Percentiles rank a stretch among this genome's conserved stretches.
phyloP scores from a whole-genome alignment of 352 stramenopile genomes.

The Thalassiosira ordinaria region DNA sequence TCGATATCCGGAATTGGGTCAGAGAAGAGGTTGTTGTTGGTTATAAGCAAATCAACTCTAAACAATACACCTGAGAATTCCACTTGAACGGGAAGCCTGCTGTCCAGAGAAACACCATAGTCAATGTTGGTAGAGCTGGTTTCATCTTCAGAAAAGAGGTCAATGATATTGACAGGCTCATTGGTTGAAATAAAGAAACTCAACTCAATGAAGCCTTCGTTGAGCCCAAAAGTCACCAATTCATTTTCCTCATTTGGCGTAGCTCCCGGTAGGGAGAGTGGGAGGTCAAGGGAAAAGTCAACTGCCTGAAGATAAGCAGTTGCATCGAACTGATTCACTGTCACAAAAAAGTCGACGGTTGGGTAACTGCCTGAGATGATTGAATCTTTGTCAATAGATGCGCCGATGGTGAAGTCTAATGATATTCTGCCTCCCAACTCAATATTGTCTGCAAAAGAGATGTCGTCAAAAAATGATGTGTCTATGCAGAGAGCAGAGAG shows the following conservation, averaged over 20 bases:
- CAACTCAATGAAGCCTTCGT: constrained; percentile 12
- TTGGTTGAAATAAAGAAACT: background rate
- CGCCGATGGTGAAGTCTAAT: constrained; percentile 43
- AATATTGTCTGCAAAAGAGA: constrained; percentile 19
- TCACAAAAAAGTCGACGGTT: constrained; percentile 23
- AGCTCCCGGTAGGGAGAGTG: constrained; percentile 19
- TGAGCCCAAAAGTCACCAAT: constrained; percentile 9
- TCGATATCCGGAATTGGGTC: background rate
- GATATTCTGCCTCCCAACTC: constrained; percentile 30
- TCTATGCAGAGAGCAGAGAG: constrained; percentile 29
- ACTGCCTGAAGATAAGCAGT: background rate
- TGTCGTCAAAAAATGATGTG: constrained; percentile 30
- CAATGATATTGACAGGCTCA: background rate
- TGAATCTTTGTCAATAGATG: constrained; percentile 17
- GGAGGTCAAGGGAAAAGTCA: constrained; percentile 12
- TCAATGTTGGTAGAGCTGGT: no score
- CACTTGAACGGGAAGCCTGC: constrained; percentile 17
- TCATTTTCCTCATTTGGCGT: background rate
- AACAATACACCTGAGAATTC: no score
- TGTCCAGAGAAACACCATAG: constrained; percentile 7
- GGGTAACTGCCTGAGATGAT: constrained; percentile 9
- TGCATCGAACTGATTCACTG: constrained; percentile 33
- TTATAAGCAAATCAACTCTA: constrained; percentile 17
- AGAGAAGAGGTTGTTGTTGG: constrained; percentile 21
- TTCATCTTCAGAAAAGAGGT: constrained; percentile 1